Evolutionary conservation across 306 rosid genomes (phyloP).

Genomic region (Casuarina glauca): DNA sequence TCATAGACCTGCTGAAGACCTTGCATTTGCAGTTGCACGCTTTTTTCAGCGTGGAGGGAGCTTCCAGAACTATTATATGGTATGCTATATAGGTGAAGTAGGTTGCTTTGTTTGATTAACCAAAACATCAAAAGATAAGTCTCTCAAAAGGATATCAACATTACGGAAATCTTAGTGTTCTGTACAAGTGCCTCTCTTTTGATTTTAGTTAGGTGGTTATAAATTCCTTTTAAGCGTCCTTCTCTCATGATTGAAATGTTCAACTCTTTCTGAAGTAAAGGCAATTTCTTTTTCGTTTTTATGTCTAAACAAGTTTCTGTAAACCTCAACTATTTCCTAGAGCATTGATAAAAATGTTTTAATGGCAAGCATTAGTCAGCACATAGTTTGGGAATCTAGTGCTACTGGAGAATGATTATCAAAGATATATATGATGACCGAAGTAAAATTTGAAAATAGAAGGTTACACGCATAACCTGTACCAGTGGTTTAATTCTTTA

Average conservation of each 20-base stretch:
- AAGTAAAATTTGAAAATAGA: no score
- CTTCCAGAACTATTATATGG: slow-evolving; percentile 98
- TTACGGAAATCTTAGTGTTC: background rate
- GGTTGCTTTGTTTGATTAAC: slow-evolving; percentile 12
- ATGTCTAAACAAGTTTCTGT: background rate
- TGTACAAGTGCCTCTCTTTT: background rate
- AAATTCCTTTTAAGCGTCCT: background rate
- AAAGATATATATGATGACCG: background rate
- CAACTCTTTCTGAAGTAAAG: background rate
- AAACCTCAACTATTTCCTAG: background rate
- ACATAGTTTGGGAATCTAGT: background rate
- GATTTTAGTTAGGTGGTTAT: background rate
- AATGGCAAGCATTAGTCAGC: background rate
- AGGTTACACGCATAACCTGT: no score
- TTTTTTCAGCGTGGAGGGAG: slow-evolving; percentile 95
- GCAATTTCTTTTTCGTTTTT: background rate
- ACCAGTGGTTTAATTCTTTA: no score
- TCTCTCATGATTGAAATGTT: background rate
- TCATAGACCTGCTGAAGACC: slow-evolving; percentile 95
- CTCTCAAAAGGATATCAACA: background rate
- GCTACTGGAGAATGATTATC: background rate
- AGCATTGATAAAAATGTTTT: slow-evolving; percentile 1
- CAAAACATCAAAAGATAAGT: background rate
- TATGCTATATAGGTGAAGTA: slow-evolving; percentile 30
- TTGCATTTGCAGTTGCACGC: slow-evolving; percentile 97